Base-by-base conservation (phyloP, 164 flowering plant species). In the Echeveria elegans region DNA sequence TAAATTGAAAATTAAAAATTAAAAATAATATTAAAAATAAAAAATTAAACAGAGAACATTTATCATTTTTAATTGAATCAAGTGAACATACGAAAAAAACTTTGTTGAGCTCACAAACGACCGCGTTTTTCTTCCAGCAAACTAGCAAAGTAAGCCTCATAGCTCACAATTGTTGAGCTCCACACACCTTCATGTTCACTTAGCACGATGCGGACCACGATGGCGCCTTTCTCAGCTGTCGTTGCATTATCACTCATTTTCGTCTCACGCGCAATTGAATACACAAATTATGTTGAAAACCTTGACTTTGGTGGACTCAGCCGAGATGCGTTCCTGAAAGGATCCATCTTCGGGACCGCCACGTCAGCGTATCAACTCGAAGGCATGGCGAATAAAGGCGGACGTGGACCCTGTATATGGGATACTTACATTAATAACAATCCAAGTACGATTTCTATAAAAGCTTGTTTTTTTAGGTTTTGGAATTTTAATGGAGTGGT, bases 281-380 rank as follows among this genome's bases (percentile, higher is more conserved):
- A 34, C 5, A 3, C 7, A 7, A 34, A 40, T 2, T 11, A 40
- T 2, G 81, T 66, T 32, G 30, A 50, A 26, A 11, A 28, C 18
- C 26, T 53, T 10, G 31, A 53, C 16, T 31, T 53, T 2, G 60
- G 60, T 53, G 60, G 60, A 53, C 26, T 63, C 24, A 63, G 41
- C 15, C 38, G 65, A 21, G 41, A 11, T 2, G 31, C 24, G 23
- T 63, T 63, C 9, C 65, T 41, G 40, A 10, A 32, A 19, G 65
- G 65, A 8, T 63, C 18, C 28, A 11, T 31, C 4, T 63, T 32
- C 41, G 65, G 65, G 24, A 32, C 65, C 18, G 65, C 41, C 12
- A 32, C 65, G 41, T 32, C 65, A 38, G 38, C 65, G 10, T 63
- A 31, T 63, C 65, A 63, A 38, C 41, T 63, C 14, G 65, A 63